Base-by-base conservation (phyloP, 2,329 filamentous ascomycete species). In the Claviceps sp. region DNA sequence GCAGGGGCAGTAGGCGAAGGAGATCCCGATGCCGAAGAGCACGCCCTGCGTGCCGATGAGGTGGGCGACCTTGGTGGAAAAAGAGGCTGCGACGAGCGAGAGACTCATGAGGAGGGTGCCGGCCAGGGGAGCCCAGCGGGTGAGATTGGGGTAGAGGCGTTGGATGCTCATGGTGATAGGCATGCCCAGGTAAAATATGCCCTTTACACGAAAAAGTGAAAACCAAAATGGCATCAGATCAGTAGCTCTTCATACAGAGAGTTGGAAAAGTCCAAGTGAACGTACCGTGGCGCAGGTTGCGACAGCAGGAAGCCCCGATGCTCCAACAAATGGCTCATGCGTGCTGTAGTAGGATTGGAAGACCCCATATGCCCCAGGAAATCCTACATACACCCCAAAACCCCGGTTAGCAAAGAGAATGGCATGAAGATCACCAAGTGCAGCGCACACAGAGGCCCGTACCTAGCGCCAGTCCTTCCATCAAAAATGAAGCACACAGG, bases 281-380 rank as follows among this genome's bases (percentile, higher is more conserved):
- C 52, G 56, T 61, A 68, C 74, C 75, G 73, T 75, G 2, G 78
- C 70, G 50, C 73, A 76, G 2, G 80, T 84, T 0, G 80, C 82
- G 49, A 85, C 76, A 8, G 77, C 69, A 11, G 80, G 72, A 41
- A 84, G 76, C 47, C 70, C 68, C 44, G 70, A 66, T 1, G 70
- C 66, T 7, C 70, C 69, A 2, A 65, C 63, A 53, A 85, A 85
- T 2, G 78, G 75, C 14, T 71, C 70, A 48, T 80, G 71, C 1
- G 69, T 73, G 40, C 68, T 73, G 62, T 85, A 86, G 62, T 82
- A 81, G 47, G 78, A 72, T 60, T 84, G 80, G 60, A 86, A 85
- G 38, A 86, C 73, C 46, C 82, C 82, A 59, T 79, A 86, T 1
- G 79, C 73, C 53, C 80, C 78, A 0, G 79, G 76, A 54, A 85